A percentile compares a stretch with the other conserved stretches of the same genome.
phyloP scores from a whole-genome alignment of 2,329 filamentous ascomycete genomes.

The Trichoderma cornu-damae region DNA sequence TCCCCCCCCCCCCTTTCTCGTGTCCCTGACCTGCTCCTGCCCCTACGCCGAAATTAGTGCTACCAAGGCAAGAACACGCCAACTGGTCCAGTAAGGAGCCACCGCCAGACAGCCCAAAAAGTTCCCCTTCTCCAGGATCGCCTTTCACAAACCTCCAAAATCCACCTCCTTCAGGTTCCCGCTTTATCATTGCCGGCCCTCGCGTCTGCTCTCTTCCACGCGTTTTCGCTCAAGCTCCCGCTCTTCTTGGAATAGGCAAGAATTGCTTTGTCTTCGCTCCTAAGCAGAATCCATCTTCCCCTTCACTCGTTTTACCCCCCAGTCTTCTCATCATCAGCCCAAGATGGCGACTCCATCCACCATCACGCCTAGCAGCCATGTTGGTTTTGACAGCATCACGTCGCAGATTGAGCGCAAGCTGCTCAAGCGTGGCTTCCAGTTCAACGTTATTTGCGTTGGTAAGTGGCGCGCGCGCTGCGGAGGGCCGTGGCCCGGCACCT shows the following conservation, averaged over 20 bases:
- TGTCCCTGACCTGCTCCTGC: conserved; percentile 34
- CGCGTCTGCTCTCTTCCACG: conserved; percentile 22
- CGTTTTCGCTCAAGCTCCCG: conserved; percentile 24
- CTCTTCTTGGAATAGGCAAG: conserved; percentile 35
- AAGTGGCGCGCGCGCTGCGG: conserved; percentile 41
- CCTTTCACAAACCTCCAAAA: conserved; percentile 27
- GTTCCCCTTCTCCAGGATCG: conserved; percentile 33
- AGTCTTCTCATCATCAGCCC: conserved; percentile 23
- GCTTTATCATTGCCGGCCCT: conserved; percentile 17
- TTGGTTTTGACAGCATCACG: conserved; percentile 99
- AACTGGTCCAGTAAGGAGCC: conserved; percentile 17
- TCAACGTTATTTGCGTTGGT: conserved; percentile 99
- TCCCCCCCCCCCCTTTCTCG: conserved; percentile 44
- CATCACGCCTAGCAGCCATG: conserved; percentile 91
- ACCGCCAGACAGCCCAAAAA: conserved; percentile 33
- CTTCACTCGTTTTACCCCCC: conserved; percentile 8
- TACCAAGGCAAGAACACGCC: conserved; percentile 32
- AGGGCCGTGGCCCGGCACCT: not conserved
- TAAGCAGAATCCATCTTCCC: conserved; percentile 19
- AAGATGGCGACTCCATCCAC: conserved; percentile 58
- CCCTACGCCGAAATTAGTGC: conserved; percentile 46
- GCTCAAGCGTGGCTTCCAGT: conserved; percentile 98
- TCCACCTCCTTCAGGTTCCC: conserved; percentile 26
- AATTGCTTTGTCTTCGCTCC: conserved; percentile 27
- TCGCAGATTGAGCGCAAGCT: conserved; percentile 99